Conservation (phyloP, 2,329 filamentous ascomycete species). For the Calonectria crousiana region DNA sequence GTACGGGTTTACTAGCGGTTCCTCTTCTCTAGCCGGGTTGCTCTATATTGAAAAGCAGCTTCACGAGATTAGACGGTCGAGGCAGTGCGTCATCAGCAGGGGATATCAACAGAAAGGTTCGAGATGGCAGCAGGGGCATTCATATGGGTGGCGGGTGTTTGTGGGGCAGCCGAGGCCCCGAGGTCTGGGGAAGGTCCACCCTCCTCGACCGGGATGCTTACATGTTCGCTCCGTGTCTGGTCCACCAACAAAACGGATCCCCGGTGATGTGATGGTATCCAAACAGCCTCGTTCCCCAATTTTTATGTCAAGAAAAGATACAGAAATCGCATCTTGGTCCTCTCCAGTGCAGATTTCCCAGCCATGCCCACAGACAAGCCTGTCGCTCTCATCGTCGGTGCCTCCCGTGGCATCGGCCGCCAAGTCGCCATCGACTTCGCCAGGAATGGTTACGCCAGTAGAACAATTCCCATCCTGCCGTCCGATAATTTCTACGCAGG, state of each 20-base stretch:
- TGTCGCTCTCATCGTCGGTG: slow-evolving; percentile 80
- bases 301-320: not conserved
- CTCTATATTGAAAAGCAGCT: not conserved
- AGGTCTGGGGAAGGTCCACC: slow-evolving; percentile 31
- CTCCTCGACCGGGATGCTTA: not conserved
- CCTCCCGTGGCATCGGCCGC: slow-evolving; percentile 83
- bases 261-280: not conserved
- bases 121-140: not conserved
- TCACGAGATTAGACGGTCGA: not conserved
- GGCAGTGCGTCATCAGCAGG: not conserved
- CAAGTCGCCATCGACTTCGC: slow-evolving; percentile 85
- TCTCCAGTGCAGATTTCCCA: not conserved
- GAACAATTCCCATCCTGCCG: slow-evolving; percentile 8
- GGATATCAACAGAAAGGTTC: not conserved
- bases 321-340: not conserved
- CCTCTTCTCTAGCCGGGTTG: not conserved
- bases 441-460: slow-evolving; percentile 77
- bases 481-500: not conserved
- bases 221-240: not conserved
- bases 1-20: not conserved
- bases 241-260: not conserved
- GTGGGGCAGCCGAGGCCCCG: slow-evolving; percentile 40
- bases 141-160: slow-evolving; percentile 23
- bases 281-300: not conserved
- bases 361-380: slow-evolving; percentile 51